phyloP scores from a whole-genome alignment of 805 yeast species.

The Pachysolen tannophilus region DNA sequence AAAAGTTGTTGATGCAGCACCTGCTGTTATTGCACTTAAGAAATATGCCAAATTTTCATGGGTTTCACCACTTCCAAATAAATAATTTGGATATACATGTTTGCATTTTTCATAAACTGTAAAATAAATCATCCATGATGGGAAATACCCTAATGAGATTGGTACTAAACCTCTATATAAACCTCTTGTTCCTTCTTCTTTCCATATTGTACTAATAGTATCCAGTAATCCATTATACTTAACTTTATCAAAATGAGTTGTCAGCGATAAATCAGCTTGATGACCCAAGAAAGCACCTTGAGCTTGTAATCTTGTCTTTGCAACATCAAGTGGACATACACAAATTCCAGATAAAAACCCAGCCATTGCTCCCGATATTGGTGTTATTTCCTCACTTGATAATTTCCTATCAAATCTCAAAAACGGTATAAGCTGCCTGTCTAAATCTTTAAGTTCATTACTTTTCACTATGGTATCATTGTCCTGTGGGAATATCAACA shows the following conservation, averaged over 20 bases:
- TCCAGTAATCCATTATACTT: conserved; percentile 54
- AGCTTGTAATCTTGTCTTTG: conserved; percentile 90
- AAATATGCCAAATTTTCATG: conserved; percentile 28
- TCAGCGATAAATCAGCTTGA: conserved; percentile 8
- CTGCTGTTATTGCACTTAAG: conserved; percentile 75
- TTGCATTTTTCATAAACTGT: conserved; percentile 81
- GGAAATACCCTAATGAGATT: conserved; percentile 88
- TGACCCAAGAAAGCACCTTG: conserved; percentile 49
- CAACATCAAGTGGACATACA: conserved; percentile 95
- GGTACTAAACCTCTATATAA: conserved; percentile 88
- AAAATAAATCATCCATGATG: conserved; percentile 96
- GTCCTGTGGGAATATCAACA: not conserved
- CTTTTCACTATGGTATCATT: not conserved
- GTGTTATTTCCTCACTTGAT: conserved; percentile 40
- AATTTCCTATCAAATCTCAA: not conserved
- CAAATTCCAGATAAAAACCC: conserved; percentile 84
- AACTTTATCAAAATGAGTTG: conserved; percentile 1
- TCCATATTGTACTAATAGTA: conserved; percentile 56
- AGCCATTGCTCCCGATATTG: conserved; percentile 87
- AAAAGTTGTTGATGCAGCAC: conserved; percentile 71
- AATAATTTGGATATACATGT: conserved; percentile 32
- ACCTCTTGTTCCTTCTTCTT: conserved; percentile 78
- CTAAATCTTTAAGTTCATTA: not conserved
- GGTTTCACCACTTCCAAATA: conserved; percentile 12
- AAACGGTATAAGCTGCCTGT: not conserved